Percentiles rank a stretch among this genome's conserved stretches.
Evolutionary conservation across 2,329 filamentous ascomycete genomes (phyloP).

Genomic region (Fusarium pininemorale): DNA sequence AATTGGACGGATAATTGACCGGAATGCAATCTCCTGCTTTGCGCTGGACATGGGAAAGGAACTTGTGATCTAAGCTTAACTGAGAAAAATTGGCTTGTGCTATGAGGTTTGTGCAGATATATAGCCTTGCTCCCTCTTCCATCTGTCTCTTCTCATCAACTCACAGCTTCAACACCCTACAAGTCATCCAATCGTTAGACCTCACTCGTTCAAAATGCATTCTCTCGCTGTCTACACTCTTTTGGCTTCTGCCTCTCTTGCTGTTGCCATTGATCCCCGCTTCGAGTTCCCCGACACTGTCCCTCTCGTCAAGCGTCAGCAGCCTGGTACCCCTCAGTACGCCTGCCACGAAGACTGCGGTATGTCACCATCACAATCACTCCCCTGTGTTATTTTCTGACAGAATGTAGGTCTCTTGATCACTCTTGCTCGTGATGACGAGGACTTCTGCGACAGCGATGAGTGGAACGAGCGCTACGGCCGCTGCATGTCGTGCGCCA

Average conservation of each 20-base stretch:
- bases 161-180: neutral
- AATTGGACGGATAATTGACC: neutral
- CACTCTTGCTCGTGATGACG: constrained; percentile 45
- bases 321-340: constrained; percentile 55
- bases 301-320: constrained; percentile 52
- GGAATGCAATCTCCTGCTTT: neutral
- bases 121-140: neutral
- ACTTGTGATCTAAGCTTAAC: neutral
- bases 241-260: constrained; percentile 31
- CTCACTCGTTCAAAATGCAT: constrained; percentile 21
- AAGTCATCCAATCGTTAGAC: neutral
- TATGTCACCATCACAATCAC: constrained; percentile 39
- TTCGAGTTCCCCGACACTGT: constrained; percentile 47
- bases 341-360: constrained; percentile 59
- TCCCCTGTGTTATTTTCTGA: neutral
- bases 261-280: constrained; percentile 24
- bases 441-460: constrained; percentile 49
- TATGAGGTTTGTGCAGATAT: neutral
- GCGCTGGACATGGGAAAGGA: neutral
- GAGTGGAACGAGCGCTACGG: constrained; percentile 53
- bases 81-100: neutral
- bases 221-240: constrained; percentile 27
- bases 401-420: constrained; percentile 36
- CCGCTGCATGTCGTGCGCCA: constrained; percentile 54
- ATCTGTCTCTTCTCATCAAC: neutral